Conservation (phyloP, 2,329 filamentous ascomycete species). For the Ophiostoma ulmi region DNA sequence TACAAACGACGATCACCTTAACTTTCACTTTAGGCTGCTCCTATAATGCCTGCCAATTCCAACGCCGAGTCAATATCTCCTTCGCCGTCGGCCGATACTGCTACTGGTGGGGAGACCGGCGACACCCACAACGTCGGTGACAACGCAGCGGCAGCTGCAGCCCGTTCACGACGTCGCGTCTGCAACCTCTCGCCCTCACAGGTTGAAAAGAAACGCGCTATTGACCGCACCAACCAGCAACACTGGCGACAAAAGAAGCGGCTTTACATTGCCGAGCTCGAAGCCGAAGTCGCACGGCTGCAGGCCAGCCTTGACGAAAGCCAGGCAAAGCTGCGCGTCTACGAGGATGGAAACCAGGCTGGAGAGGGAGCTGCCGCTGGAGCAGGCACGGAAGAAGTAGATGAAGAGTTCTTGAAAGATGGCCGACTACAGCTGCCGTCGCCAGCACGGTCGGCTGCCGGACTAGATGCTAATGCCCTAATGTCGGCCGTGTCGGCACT, state of each 20-base stretch:
- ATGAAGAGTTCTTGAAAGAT: background rate
- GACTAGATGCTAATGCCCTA: background rate
- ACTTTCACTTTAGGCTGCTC: background rate
- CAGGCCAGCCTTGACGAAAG: conserved; percentile 16
- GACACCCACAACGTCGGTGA: background rate
- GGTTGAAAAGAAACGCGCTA: conserved; percentile 61
- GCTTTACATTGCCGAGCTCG: conserved; percentile 18
- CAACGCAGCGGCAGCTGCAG: background rate
- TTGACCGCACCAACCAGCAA: conserved; percentile 22
- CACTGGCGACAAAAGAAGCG: conserved; percentile 22
- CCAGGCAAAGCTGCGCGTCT: conserved; percentile 4
- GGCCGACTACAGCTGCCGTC: background rate
- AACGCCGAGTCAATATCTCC: background rate
- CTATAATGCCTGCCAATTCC: background rate
- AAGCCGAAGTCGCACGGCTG: conserved; percentile 19
- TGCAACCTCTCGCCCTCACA: conserved; percentile 66
- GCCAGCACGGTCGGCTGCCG: background rate
- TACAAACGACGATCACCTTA: background rate
- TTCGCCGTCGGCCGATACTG: background rate
- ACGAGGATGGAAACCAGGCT: conserved; percentile 2
- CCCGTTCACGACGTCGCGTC: conserved; percentile 18
- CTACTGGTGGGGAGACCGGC: background rate
- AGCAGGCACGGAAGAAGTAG: background rate
- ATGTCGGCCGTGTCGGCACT: conserved; percentile 3
- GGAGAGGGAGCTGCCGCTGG: background rate